Evolutionary conservation across 129 eudicot genomes (phyloP).

Genomic region (Silybum marianum): DNA sequence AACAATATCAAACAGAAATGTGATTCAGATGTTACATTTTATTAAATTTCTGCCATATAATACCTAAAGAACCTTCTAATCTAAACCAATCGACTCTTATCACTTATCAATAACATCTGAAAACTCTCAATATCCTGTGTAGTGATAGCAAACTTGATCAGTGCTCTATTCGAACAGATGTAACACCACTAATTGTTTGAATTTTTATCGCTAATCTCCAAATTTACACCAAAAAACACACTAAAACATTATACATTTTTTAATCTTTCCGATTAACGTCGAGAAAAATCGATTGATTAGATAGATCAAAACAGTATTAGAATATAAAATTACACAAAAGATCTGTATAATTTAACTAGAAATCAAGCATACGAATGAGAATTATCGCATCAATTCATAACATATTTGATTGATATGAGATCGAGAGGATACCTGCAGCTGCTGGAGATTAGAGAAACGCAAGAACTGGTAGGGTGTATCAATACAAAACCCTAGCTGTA

Average conservation of each 20-base stretch:
- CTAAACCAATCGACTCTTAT: not conserved
- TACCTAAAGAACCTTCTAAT: not conserved
- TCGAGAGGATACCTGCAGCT: constrained; percentile 30
- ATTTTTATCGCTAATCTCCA: not conserved
- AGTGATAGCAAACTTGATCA: not conserved
- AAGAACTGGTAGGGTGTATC: not conserved
- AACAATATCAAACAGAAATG: not conserved
- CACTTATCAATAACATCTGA: not conserved
- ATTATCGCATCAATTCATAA: not conserved
- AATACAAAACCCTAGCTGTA: constrained; percentile 28
- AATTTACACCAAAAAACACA: not conserved
- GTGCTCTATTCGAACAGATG: not conserved
- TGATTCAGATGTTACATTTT: not conserved
- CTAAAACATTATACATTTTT: not conserved
- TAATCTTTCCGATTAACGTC: not conserved
- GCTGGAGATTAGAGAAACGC: constrained; percentile 15
- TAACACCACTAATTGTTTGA: not conserved
- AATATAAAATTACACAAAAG: not conserved
- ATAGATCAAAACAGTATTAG: not conserved
- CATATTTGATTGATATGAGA: not conserved
- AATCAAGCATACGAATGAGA: not conserved
- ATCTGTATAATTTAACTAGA: not conserved
- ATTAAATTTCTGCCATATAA: not conserved
- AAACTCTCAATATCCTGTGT: not conserved
- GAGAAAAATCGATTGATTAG: not conserved